These are phyloP conservation scores for Cordyceps javanica DNA, from an alignment of 2,329 filamentous ascomycete genomes.

Conservation along the genomic window DNA sequence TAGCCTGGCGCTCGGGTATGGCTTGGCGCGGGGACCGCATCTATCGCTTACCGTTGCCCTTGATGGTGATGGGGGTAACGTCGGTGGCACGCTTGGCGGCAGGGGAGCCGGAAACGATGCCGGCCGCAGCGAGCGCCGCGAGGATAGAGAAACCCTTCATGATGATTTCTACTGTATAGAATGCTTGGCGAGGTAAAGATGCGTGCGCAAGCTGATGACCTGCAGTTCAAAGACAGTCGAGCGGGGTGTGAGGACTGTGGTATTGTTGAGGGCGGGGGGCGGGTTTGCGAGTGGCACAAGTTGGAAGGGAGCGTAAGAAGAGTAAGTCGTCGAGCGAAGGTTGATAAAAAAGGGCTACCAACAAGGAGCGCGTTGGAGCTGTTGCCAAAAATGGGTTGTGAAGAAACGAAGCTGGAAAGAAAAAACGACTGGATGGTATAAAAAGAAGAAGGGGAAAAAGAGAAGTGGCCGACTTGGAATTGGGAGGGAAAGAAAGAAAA, in stretches of 20 bases:
- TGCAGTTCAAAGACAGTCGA: slow-evolving; percentile 13
- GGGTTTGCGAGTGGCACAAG: slow-evolving; percentile 13
- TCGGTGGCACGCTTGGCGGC: slow-evolving; percentile 48
- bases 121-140: slow-evolving; percentile 41
- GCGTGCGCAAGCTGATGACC: background rate
- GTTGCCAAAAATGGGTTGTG: slow-evolving; percentile 9
- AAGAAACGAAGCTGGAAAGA: slow-evolving; percentile 16
- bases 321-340: slow-evolving; percentile 11
- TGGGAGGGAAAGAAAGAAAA: slow-evolving; percentile 5
- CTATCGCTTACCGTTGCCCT: slow-evolving; percentile 48
- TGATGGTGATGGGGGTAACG: slow-evolving; percentile 45
- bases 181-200: slow-evolving; percentile 1
- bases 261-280: too few relatives aligned
- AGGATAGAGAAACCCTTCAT: slow-evolving; percentile 46
- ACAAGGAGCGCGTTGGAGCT: slow-evolving; percentile 31
- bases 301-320: slow-evolving; percentile 17
- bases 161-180: slow-evolving; percentile 21
- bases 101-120: slow-evolving; percentile 41
- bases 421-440: slow-evolving; percentile 18
- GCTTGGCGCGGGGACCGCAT: background rate
- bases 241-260: slow-evolving; percentile 7
- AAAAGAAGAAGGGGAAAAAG: slow-evolving; percentile 13
- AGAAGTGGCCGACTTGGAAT: slow-evolving; percentile 12
- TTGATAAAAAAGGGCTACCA: slow-evolving; percentile 23
- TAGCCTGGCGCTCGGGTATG: background rate